Base-by-base conservation (phyloP, 495 filamentous ascomycete species). In the Hamigera avellanea region DNA sequence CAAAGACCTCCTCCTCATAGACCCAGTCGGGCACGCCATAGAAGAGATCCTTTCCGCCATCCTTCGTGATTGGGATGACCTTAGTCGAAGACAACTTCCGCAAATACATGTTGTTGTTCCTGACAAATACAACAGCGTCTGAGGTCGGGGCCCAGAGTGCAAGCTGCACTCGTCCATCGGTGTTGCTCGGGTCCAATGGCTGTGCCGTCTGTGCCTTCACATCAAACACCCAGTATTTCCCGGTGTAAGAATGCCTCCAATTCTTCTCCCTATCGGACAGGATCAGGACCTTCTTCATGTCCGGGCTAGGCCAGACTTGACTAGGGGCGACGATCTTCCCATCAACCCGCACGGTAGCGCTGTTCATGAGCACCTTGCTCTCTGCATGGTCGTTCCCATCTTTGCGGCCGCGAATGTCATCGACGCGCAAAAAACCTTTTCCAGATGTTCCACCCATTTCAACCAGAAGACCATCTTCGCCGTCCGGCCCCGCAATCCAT, bases 21-120 rank as follows among this genome's bases (percentile, higher is more conserved):
- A 98, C 91, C 91, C 91, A 98, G 57, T 98, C 91, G 0, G 91
- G 91, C n/a, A 95, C 76, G 14, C 91, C 91, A 48, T 96, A 93
- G 66, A 98, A 96, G 12, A 91, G 72, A 40, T 96, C 74, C 2
- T 68, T 57, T 0, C 88, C 82, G 26, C 91, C 91, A 54, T 96
- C 87, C 41, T 64, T 79, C 10, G 91, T 98, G 40, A 98, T 80
- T 40, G 78, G 75, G 3, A 65, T 70, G 10, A 87, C 75, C 5
- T 57, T 52, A n/a, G 66, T 46, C 0, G 67, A 69, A 10, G 70
- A 61, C 26, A 95, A 51, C 28, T 79, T 76, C 29, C 93, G 80
- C 16, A 94, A 51, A 48, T 76, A 95, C 41, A 98, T 57, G 47
- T 98, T 95, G 48, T 98, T 95, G 32, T 83, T 73, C 29, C 81